A percentile compares a stretch with the other conserved stretches of the same genome.
Conservation (phyloP, 2,329 filamentous ascomycete species). For the Exophiala sp. region DNA sequence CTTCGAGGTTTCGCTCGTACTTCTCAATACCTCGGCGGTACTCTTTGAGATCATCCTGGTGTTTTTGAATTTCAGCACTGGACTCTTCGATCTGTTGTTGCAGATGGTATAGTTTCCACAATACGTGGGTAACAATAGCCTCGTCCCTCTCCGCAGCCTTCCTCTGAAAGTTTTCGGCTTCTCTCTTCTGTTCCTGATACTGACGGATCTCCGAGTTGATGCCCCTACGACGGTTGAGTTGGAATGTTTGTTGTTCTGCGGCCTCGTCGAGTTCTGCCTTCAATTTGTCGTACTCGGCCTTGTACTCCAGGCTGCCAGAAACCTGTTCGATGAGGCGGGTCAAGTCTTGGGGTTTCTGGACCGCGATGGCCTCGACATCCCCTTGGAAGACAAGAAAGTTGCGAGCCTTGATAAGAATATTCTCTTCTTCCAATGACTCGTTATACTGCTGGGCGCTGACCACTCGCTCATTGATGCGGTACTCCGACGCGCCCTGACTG, state of each 20-base stretch:
- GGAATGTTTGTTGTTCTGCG: conserved; percentile 79
- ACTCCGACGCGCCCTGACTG: conserved; percentile 80
- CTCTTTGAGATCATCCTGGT: conserved; percentile 92
- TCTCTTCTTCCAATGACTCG: conserved; percentile 81
- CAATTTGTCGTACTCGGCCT: conserved; percentile 86
- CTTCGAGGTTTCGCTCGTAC: conserved; percentile 72
- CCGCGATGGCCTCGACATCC: conserved; percentile 93
- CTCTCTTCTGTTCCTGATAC: conserved; percentile 92
- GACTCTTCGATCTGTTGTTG: conserved; percentile 91
- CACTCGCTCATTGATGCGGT: conserved; percentile 87
- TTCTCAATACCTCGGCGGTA: conserved; percentile 80
- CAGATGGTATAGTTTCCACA: conserved; percentile 96
- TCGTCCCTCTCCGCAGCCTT: conserved; percentile 87
- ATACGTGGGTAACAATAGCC: conserved; percentile 83
- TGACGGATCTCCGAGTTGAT: conserved; percentile 98
- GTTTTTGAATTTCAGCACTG: conserved; percentile 79
- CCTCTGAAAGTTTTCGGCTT: conserved; percentile 86
- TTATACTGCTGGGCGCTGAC: conserved; percentile 93
- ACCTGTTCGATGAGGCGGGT: conserved; percentile 96
- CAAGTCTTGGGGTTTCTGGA: conserved; percentile 87
- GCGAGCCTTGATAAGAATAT: conserved; percentile 94
- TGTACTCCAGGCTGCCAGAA: conserved; percentile 90
- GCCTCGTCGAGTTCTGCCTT: conserved; percentile 81
- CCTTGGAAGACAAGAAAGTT: conserved; percentile 99
- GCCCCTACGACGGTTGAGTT: conserved; percentile 79